Conservation (phyloP, 495 filamentous ascomycete genomes). For the Jackrogersella minutella region DNA sequence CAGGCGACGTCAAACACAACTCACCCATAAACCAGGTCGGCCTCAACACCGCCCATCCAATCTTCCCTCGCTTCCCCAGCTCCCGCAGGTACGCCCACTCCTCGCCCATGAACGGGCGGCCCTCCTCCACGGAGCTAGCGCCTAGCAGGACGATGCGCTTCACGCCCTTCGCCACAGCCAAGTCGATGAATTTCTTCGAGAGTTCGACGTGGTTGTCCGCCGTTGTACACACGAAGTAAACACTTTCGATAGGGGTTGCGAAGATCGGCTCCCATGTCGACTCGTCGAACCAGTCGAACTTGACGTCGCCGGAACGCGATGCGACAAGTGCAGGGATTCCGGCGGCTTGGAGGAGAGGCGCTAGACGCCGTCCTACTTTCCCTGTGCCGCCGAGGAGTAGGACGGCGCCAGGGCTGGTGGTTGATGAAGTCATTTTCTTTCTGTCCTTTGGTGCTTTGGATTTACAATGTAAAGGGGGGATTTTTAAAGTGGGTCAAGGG, state of each 20-base stretch:
- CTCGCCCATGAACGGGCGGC: constrained; percentile 49
- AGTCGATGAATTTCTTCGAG: constrained; percentile 51
- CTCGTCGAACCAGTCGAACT: constrained; percentile 59
- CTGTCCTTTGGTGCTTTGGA: not conserved
- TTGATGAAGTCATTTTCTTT: constrained; percentile 29
- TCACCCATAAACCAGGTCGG: constrained; percentile 59
- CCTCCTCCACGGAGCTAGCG: constrained; percentile 47
- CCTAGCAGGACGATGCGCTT: constrained; percentile 56
- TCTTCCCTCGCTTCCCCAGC: constrained; percentile 48
- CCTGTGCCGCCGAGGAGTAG: constrained; percentile 60
- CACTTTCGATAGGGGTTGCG: constrained; percentile 37
- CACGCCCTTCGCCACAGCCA: constrained; percentile 48
- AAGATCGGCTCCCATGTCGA: constrained; percentile 51
- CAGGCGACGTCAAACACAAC: not conserved
- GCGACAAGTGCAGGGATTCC: constrained; percentile 48
- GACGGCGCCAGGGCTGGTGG: constrained; percentile 34
- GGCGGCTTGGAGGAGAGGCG: constrained; percentile 45
- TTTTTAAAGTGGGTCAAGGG: too few species aligned
- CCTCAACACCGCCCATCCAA: constrained; percentile 54
- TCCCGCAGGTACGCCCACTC: constrained; percentile 50
- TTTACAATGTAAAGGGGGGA: too few species aligned
- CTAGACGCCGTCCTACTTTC: constrained; percentile 55
- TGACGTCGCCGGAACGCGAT: constrained; percentile 50
- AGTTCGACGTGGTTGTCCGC: constrained; percentile 35
- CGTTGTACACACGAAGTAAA: constrained; percentile 51